Evolutionary conservation across 2,329 filamentous ascomycete species (phyloP).

Genomic region (Juglanconis juglandina): DNA sequence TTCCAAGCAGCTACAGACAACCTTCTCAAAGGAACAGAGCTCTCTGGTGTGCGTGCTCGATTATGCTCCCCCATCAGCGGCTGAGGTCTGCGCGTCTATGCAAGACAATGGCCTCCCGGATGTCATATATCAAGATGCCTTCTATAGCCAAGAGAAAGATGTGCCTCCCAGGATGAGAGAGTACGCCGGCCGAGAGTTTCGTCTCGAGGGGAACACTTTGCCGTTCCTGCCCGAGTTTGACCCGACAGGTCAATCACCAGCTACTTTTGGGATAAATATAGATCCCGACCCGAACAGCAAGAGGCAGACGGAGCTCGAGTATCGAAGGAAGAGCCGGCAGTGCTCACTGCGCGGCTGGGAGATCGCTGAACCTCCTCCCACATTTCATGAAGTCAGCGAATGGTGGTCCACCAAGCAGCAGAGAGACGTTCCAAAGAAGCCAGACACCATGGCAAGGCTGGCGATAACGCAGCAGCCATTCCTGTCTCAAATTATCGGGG

Average conservation of each 20-base stretch:
- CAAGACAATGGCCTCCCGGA: conserved; percentile 56
- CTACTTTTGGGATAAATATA: conserved; percentile 52
- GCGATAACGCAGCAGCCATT: conserved; percentile 32
- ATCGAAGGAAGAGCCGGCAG: conserved; percentile 48
- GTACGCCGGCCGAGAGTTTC: conserved; percentile 85
- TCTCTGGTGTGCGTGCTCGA: conserved; percentile 29
- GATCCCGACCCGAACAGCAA: conserved; percentile 45
- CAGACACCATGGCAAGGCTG: conserved; percentile 19
- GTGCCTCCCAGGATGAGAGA: conserved; percentile 74
- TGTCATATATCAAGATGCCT: conserved; percentile 79
- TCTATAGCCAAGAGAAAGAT: conserved; percentile 80
- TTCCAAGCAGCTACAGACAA: not conserved
- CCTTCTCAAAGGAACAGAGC: not conserved
- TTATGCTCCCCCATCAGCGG: conserved; percentile 30
- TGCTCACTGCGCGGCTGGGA: conserved; percentile 75
- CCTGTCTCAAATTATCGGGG: conserved; percentile 82
- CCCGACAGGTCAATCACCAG: conserved; percentile 52
- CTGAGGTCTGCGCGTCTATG: conserved; percentile 55
- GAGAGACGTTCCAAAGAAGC: conserved; percentile 16
- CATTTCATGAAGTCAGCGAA: conserved; percentile 60
- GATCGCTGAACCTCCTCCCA: conserved; percentile 67
- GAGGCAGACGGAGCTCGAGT: conserved; percentile 43
- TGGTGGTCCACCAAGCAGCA: conserved; percentile 57
- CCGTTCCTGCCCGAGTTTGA: conserved; percentile 81
- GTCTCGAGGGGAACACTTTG: conserved; percentile 68